These are phyloP conservation scores for Trichopus zeylanicus DNA, from an alignment of 116 monocot species.

Conservation along the genomic window DNA sequence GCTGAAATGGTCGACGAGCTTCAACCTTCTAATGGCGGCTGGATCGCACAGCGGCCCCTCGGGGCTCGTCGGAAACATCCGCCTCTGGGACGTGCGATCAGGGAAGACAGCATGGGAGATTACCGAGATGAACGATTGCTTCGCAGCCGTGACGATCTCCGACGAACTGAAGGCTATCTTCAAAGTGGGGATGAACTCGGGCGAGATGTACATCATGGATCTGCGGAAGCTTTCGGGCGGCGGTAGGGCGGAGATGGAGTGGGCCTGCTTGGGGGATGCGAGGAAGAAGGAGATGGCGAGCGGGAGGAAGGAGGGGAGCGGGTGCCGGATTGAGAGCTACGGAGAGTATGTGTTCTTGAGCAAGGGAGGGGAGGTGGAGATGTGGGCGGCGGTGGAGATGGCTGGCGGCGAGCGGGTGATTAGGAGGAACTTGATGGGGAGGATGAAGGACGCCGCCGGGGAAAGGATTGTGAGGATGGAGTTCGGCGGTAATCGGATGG, in stretches of 20 bases:
- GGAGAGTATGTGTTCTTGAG: constrained; percentile 60
- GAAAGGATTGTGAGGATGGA: constrained; percentile 48
- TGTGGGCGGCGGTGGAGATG: constrained; percentile 70
- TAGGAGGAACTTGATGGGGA: constrained; percentile 69
- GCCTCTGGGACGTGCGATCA: constrained; percentile 67
- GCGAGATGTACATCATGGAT: constrained; percentile 76
- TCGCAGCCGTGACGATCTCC: constrained; percentile 57
- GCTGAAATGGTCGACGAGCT: constrained; percentile 49
- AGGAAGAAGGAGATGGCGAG: constrained; percentile 9
- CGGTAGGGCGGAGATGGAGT: constrained; percentile 29
- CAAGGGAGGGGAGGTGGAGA: constrained; percentile 65
- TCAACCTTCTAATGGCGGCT: constrained; percentile 56
- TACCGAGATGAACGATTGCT: constrained; percentile 66
- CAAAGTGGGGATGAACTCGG: constrained; percentile 70
- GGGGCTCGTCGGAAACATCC: constrained; percentile 48
- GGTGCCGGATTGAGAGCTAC: constrained; percentile 51
- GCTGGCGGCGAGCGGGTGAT: constrained; percentile 41
- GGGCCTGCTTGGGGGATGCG: constrained; percentile 31
- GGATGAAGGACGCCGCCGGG: constrained; percentile 25
- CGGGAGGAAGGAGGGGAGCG: constrained; percentile 59
- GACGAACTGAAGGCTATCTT: constrained; percentile 52
- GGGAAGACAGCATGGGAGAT: constrained; percentile 38
- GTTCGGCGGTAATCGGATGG: constrained; percentile 85
- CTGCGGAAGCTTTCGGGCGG: constrained; percentile 49
- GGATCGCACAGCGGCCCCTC: constrained; percentile 78